These are phyloP conservation scores for Hypsizygus ulmarius DNA, from an alignment of 1,284 basidiomycete species.

Conservation along the genomic window DNA sequence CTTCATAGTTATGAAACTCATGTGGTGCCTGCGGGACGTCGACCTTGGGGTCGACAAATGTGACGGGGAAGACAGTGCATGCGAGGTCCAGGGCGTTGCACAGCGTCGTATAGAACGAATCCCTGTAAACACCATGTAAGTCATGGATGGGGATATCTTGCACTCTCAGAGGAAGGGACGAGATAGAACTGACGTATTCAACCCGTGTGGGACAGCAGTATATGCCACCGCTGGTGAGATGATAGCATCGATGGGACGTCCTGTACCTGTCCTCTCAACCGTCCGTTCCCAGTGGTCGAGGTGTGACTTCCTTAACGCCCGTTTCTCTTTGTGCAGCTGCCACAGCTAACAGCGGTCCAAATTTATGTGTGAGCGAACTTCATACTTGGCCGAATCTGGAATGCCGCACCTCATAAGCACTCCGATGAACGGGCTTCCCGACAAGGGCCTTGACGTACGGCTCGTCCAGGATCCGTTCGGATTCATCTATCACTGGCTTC, in stretches of 20 bases:
- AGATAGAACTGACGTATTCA: slow-evolving; percentile 39
- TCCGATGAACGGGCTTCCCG: slow-evolving; percentile 30
- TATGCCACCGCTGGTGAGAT: slow-evolving; percentile 53
- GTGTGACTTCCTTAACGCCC: slow-evolving; percentile 38
- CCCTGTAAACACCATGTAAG: slow-evolving; percentile 16
- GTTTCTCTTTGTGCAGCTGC: slow-evolving; percentile 45
- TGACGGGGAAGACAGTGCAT: slow-evolving; percentile 60
- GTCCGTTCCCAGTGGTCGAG: slow-evolving; percentile 58
- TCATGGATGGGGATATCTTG: no score
- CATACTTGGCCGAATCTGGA: no score
- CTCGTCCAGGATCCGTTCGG: slow-evolving; percentile 27
- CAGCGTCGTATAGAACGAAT: slow-evolving; percentile 53
- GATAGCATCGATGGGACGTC: slow-evolving; percentile 60
- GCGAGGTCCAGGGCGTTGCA: slow-evolving; percentile 70
- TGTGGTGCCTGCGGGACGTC: slow-evolving; percentile 42
- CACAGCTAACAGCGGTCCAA: slow-evolving; percentile 34
- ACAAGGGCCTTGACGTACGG: slow-evolving; percentile 36
- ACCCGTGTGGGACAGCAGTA: slow-evolving; percentile 49
- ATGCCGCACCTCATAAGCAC: no score
- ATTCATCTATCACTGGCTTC: slow-evolving; percentile 32
- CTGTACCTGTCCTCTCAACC: slow-evolving; percentile 48
- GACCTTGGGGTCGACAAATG: slow-evolving; percentile 46
- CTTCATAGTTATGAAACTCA: slow-evolving; percentile 50
- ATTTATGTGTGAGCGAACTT: no score
- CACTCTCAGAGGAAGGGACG: no score